Conservation (phyloP, 768 basidiomycete genomes). For the Mycena sanguinolenta region DNA sequence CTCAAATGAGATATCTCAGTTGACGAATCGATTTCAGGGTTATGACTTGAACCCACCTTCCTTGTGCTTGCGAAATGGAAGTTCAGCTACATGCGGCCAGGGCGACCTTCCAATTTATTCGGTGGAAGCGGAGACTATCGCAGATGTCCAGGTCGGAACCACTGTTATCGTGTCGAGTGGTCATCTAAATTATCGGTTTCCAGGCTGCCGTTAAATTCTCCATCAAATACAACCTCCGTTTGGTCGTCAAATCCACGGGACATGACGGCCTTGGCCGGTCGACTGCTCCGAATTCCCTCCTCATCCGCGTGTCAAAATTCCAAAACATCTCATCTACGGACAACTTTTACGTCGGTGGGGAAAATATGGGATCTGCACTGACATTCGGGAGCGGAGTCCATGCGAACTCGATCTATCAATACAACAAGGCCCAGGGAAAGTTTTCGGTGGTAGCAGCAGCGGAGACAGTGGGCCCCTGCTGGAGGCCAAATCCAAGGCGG, state of each 20-base stretch:
- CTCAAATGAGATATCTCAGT: background rate
- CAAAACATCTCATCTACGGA: conserved; percentile 48
- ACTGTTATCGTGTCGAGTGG: too few species aligned
- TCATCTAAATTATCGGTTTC: too few species aligned
- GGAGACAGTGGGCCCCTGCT: background rate
- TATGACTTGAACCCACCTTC: conserved; percentile 29
- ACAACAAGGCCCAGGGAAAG: background rate
- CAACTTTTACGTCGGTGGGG: background rate
- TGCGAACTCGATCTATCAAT: background rate
- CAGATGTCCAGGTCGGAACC: conserved; percentile 47
- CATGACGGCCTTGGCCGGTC: too few species aligned
- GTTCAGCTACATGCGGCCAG: conserved; percentile 56
- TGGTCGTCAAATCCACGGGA: too few species aligned
- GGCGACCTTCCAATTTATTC: conserved; percentile 58
- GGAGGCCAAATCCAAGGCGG: conserved; percentile 5
- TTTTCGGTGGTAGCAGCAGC: background rate
- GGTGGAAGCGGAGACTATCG: conserved; percentile 53
- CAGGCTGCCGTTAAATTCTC: conserved; percentile 51
- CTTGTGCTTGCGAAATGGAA: conserved; percentile 25
- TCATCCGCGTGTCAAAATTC: conserved; percentile 57
- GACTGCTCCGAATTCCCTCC: conserved; percentile 42
- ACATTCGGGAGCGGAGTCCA: background rate
- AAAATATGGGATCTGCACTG: conserved; percentile 6
- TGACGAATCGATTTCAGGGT: conserved; percentile 6
- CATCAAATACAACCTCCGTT: conserved; percentile 34